These are phyloP conservation scores for Luzula sylvatica DNA, from an alignment of 176 grass and related monocot species.

Conservation along the genomic window DNA sequence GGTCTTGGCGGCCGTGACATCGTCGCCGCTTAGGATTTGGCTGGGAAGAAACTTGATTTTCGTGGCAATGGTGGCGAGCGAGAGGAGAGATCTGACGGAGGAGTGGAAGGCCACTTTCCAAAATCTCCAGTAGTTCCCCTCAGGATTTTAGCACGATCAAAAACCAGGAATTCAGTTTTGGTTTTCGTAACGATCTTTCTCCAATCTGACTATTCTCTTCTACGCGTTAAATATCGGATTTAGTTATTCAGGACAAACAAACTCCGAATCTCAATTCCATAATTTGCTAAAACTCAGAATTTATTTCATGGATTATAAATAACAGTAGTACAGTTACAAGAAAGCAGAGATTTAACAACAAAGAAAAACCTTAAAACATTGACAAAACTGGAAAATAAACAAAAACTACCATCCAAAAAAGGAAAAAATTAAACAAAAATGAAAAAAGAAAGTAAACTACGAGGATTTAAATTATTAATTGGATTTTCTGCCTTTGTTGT, in stretches of 20 bases:
- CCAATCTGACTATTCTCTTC: too few relatives aligned
- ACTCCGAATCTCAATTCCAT: too few relatives aligned
- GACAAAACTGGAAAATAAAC: background rate
- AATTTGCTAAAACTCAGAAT: background rate
- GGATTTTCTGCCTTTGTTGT: conserved; percentile 23
- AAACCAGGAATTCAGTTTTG: too few relatives aligned
- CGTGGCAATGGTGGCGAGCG: background rate
- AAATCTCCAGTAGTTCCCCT: too few relatives aligned
- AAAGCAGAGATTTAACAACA: background rate
- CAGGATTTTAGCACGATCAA: too few relatives aligned
- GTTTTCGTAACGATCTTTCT: too few relatives aligned
- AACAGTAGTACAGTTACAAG: background rate
- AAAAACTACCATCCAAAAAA: background rate
- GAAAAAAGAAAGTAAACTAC: conserved; percentile 2
- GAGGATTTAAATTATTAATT: background rate
- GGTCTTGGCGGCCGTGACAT: conserved; percentile 48
- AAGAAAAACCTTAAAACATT: background rate
- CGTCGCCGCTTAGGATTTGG: background rate
- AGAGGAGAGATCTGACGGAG: background rate
- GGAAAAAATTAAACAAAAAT: background rate
- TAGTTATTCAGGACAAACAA: too few relatives aligned
- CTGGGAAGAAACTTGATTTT: conserved; percentile 21
- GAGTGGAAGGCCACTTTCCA: conserved; percentile 14
- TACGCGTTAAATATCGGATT: too few relatives aligned
- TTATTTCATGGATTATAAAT: background rate